Evolutionary conservation across 2,329 filamentous ascomycete species (phyloP).

Genomic region (Calycina herbarum): DNA sequence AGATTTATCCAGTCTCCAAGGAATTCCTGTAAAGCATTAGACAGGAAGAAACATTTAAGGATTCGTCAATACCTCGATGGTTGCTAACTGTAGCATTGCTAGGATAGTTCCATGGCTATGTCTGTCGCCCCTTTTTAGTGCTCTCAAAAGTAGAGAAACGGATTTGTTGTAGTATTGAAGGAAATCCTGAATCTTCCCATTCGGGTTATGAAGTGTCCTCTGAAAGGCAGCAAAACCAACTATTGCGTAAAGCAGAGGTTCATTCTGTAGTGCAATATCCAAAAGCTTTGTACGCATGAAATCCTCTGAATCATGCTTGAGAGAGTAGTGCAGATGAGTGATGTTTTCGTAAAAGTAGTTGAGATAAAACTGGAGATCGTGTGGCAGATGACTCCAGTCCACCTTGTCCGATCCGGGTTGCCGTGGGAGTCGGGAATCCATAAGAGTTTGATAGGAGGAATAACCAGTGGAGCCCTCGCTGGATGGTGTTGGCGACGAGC

Average conservation of each 20-base stretch:
- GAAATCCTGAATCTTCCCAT: conserved; percentile 77
- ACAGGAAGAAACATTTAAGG: conserved; percentile 5
- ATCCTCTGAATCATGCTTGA: conserved; percentile 67
- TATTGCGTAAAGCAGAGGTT: conserved; percentile 81
- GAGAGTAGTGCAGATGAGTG: conserved; percentile 78
- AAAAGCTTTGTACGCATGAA: conserved; percentile 75
- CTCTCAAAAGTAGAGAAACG: conserved; percentile 71
- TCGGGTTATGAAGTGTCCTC: conserved; percentile 66
- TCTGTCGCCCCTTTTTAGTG: conserved; percentile 68
- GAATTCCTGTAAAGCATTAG: conserved; percentile 65
- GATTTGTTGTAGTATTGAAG: conserved; percentile 89
- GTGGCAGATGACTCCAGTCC: conserved; percentile 60
- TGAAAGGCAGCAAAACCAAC: conserved; percentile 90
- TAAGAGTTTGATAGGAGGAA: conserved; percentile 24
- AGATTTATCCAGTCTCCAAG: conserved; percentile 95
- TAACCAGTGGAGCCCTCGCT: conserved; percentile 41
- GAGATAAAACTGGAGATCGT: conserved; percentile 76
- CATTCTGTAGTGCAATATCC: conserved; percentile 71
- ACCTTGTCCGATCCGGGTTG: conserved; percentile 28
- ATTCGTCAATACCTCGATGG: conserved; percentile 71
- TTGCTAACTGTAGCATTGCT: conserved; percentile 87
- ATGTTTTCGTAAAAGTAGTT: conserved; percentile 77
- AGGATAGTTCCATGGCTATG: conserved; percentile 74
- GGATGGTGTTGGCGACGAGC: conserved; percentile 54
- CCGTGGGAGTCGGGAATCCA: conserved; percentile 17